Base-by-base conservation (phyloP, 1,284 basidiomycete species). In the Puccinia polysora region DNA sequence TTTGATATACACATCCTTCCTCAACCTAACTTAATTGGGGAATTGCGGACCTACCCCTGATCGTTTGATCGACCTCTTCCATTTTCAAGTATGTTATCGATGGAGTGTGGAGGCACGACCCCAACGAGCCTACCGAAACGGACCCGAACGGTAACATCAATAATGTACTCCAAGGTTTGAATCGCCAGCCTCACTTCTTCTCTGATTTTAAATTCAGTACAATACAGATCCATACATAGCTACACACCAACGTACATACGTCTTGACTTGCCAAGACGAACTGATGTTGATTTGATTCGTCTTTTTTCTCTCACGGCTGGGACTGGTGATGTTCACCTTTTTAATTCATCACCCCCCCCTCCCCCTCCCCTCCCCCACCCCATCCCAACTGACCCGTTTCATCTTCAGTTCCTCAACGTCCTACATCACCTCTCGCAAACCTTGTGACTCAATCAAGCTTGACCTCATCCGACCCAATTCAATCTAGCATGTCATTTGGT, bases 81-180 rank as follows among this genome's bases (percentile, higher is more conserved):
- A 25, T 62, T 30, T 15, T 43, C n/a, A 36, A 77, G 76, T 77
- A 76, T 52, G 75, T 77, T 47, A 75, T 77, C 25, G 76, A 77
- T 60, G 76, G 76, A 4, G 56, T 65, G 4, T 77, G 76, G 76
- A 69, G 73, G 49, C 65, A 74, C 47, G 75, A 76, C 70, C 68
- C 73, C 8, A 64, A 65, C 36, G 77, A 77, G 47, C 70, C 74
- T 28, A 65, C 56, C 30, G 76, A 78, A 73, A 68, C 74, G 14
- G 77, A 78, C 58, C 36, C 43, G 5, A 73, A 67, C 18, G 76
- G 76, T 15, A 77, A 77, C 69, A 62, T 76, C 45, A 78, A 78
- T 74, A 78, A 78, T 72, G 69, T 75, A 65, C 73, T 76, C 38
- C 63, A 59, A n/a, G 76, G 76, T 75, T 10, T 23, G 55, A n/a